A percentile compares a stretch with the other conserved stretches of the same genome.
Conservation (phyloP, 2,329 filamentous ascomycete species). For the Stachybotrys chartarum region DNA sequence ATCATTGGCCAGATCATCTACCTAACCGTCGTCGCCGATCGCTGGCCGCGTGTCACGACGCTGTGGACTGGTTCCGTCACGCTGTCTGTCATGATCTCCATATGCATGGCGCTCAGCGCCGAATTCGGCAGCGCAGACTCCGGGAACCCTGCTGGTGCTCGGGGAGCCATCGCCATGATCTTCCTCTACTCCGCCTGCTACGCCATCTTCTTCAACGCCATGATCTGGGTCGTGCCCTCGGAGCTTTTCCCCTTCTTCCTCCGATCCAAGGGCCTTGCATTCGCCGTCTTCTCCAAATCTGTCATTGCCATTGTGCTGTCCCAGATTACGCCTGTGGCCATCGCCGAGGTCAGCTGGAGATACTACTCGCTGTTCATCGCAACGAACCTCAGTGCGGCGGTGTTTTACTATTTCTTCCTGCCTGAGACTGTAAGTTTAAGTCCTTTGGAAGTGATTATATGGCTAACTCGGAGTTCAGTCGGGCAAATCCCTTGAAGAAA, state of each 20-base stretch:
- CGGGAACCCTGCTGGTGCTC: slow-evolving; percentile 11
- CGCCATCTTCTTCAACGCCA: slow-evolving; percentile 24
- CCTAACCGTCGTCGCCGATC: slow-evolving; percentile 17
- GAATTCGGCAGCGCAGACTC: slow-evolving; percentile 8
- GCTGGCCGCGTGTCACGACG: slow-evolving; percentile 15
- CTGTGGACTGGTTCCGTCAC: slow-evolving; percentile 10
- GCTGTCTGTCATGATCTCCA: slow-evolving; percentile 11
- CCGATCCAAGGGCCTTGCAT: slow-evolving; percentile 12
- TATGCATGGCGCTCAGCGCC: slow-evolving; percentile 18
- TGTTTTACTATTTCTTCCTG: slow-evolving; percentile 21
- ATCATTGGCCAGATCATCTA: slow-evolving; percentile 20
- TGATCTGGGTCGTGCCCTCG: slow-evolving; percentile 20
- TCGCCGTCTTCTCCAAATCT: slow-evolving; percentile 16
- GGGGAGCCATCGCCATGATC: slow-evolving; percentile 21
- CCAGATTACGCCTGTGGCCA: slow-evolving; percentile 16
- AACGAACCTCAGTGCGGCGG: slow-evolving; percentile 14
- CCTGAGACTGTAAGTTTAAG: slow-evolving; percentile 18
- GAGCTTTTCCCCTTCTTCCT: slow-evolving; percentile 20
- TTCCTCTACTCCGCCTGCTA: slow-evolving; percentile 19
- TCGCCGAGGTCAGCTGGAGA: slow-evolving; percentile 15
- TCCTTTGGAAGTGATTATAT: too few relatives aligned
- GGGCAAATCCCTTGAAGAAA: slow-evolving; percentile 13
- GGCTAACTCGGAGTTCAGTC: slow-evolving; percentile 1
- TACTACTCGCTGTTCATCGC: slow-evolving; percentile 23
- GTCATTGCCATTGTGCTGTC: slow-evolving; percentile 20